Percentiles rank a stretch among this genome's conserved stretches.
Evolutionary conservation across 352 stramenopile genomes (phyloP).

Genomic region (Phytopythium boreale): DNA sequence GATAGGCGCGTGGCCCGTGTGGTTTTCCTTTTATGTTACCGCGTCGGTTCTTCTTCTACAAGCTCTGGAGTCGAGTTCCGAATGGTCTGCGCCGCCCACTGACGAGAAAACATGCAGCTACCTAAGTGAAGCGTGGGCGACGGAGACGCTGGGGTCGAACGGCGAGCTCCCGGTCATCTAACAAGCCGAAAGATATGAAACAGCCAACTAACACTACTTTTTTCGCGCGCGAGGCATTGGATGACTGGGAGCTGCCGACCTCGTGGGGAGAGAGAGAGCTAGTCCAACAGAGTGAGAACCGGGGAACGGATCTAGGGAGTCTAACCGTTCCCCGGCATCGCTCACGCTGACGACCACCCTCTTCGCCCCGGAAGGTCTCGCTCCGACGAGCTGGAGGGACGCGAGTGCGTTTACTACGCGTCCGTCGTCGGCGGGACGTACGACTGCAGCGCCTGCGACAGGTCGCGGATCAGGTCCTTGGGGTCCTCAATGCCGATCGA

Average conservation of each 20-base stretch:
- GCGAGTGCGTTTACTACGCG: conserved; percentile 12
- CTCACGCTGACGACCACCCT: not conserved
- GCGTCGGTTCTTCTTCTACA: conserved; percentile 1
- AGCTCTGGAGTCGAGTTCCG: not conserved
- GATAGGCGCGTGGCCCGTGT: not conserved
- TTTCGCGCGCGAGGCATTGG: conserved; percentile 4
- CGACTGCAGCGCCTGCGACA: conserved; percentile 87
- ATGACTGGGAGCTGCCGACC: not conserved
- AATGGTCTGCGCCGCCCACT: conserved; percentile 7
- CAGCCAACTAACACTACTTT: conserved; percentile 9
- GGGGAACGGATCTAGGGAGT: not conserved
- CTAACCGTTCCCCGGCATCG: not conserved
- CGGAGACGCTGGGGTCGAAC: conserved; percentile 2
- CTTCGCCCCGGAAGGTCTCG: conserved; percentile 2
- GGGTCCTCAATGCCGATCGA: conserved; percentile 94
- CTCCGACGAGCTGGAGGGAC: not conserved
- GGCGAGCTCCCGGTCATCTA: not conserved
- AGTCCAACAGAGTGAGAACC: not conserved
- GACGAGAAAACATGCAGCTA: conserved; percentile 7
- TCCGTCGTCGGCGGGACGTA: conserved; percentile 37
- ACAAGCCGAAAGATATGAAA: conserved; percentile 1
- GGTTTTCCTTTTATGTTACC: conserved; percentile 6
- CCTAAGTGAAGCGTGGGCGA: conserved; percentile 8
- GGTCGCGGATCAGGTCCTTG: conserved; percentile 93
- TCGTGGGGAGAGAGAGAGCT: not conserved